Evolutionary conservation across 2,329 filamentous ascomycete genomes (phyloP).

Genomic region (Calonectria leucothoes): DNA sequence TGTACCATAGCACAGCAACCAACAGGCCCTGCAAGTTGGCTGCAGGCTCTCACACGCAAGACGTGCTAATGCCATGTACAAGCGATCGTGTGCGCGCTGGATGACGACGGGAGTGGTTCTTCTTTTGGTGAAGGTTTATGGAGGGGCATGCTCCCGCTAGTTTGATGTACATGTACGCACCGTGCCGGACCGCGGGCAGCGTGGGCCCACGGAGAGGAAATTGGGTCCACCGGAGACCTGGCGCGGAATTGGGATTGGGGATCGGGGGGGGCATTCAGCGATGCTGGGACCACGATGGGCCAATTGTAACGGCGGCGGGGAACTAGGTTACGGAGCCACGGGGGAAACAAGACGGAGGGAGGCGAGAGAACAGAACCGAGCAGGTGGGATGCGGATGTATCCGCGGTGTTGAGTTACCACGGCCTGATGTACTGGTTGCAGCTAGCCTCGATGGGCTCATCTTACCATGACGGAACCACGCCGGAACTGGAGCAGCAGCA

Average conservation of each 20-base stretch:
- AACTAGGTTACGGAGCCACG: neutral
- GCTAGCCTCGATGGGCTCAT: neutral
- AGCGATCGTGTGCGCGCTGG: neutral
- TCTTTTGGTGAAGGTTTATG: conserved; percentile 8
- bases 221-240: neutral
- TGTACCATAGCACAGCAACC: neutral
- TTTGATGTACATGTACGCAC: conserved; percentile 2
- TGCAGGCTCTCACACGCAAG: neutral
- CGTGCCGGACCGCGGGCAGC: conserved; percentile 26
- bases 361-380: too few relatives aligned
- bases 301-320: neutral
- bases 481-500: neutral
- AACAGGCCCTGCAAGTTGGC: neutral
- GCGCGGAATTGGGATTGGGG: neutral
- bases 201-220: conserved; percentile 18
- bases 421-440: neutral
- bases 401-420: neutral
- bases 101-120: neutral
- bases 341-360: neutral
- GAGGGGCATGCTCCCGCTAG: conserved; percentile 3
- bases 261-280: neutral
- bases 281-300: neutral
- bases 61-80: neutral
- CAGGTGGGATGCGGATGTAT: neutral
- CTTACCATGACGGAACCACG: neutral